A percentile compares a stretch with the other conserved stretches of the same genome.
These are phyloP conservation scores for Alnus rubra DNA, from an alignment of 306 rosid species.

Conservation along the genomic window DNA sequence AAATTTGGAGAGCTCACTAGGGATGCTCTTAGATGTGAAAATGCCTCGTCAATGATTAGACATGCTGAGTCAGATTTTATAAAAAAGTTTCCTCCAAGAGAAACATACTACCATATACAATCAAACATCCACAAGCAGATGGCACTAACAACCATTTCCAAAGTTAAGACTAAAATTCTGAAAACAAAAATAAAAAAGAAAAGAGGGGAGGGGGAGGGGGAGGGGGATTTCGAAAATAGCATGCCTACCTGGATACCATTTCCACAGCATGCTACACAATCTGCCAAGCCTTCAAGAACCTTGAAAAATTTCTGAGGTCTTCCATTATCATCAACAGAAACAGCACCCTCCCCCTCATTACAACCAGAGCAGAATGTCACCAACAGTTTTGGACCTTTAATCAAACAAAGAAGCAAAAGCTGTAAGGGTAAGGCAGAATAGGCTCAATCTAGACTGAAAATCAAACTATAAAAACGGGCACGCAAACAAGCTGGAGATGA, in stretches of 20 bases:
- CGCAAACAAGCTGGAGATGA: background rate
- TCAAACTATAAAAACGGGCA: background rate
- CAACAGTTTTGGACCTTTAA: constrained; percentile 82
- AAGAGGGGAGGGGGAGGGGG: background rate
- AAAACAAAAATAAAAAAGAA: background rate
- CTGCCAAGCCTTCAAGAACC: constrained; percentile 72
- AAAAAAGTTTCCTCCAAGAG: background rate
- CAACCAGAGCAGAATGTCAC: constrained; percentile 60
- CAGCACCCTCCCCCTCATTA: constrained; percentile 41
- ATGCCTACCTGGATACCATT: constrained; percentile 54
- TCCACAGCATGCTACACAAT: constrained; percentile 61
- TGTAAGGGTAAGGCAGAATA: constrained; percentile 1
- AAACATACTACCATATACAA: background rate
- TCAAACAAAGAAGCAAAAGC: constrained; percentile 29
- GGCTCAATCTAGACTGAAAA: background rate
- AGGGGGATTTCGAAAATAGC: background rate
- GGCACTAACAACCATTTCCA: background rate
- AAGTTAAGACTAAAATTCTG: background rate
- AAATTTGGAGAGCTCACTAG: no score
- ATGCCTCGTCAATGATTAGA: background rate
- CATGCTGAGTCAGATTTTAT: background rate
- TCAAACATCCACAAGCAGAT: background rate
- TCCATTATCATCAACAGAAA: constrained; percentile 37
- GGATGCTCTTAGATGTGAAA: background rate
- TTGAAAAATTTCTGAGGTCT: constrained; percentile 38